Evolutionary conservation across 495 filamentous ascomycete species (phyloP), one percentile per base, ranked within the genome.

Genomic region (Penicillium salamii): DNA sequence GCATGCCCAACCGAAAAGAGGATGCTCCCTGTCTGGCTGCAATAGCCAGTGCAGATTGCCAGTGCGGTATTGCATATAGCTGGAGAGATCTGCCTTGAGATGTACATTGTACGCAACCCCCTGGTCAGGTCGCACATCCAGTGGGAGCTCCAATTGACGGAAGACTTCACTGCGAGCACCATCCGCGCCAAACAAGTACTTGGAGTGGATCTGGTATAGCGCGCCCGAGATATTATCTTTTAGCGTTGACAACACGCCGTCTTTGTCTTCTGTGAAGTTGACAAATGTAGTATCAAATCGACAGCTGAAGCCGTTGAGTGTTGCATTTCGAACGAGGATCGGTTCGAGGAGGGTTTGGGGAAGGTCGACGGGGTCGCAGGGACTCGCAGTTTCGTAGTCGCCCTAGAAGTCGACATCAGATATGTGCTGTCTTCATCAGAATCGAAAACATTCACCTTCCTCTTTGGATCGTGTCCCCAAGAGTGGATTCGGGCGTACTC

Each of bases 21-120:
- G 69, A 29, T 71, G 62, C 36, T 75, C 65, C 7, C 54, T 54
- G 18, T 79, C 75, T 1, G 78, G 76, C 40, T 72, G 66, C 44
- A 81, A 61, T 26, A 78, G 63, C 77, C 78, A 83, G 48, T 84
- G 80, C 21, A 84, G 69, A 51, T 81, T 81, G 0, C 80, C 81
- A 12, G 62, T 65, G 0, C 80, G 69, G 37, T 72, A 58, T 35
- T 67, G 42, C 48, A 83, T 63, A 9, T 77, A 54, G 35, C 78
- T 68, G 3, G 74, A 74, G 13, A 84, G 57, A 47, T 83, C 80
- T 3, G 70, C 78, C 37, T 74, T 70, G 9, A 79, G 61, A 2
- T 78, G 69, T 2, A 82, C 61, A 38, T 82, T 82, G 46, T 79
- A 69, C 0, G 79, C 79, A 17, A 79, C 51, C 1, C 79, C 79